phyloP scores from a whole-genome alignment of 768 basidiomycete species.

The Stropharia rugosoannulata region DNA sequence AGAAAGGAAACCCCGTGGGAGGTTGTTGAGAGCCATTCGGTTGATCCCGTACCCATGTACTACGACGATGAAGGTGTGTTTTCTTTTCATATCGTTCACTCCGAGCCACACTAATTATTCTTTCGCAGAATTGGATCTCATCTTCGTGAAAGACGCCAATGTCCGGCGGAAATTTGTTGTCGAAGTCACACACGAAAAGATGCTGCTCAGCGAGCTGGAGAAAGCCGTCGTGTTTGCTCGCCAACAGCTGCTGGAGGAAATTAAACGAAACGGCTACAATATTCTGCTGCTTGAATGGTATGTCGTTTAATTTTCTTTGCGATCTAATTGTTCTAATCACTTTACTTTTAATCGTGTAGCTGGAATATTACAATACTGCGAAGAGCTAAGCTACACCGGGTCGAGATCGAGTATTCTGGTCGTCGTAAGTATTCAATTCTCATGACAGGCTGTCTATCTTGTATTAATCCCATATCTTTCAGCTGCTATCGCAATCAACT shows the following conservation, averaged over 20 bases:
- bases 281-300: constrained; percentile 69
- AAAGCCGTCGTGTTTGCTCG: constrained; percentile 62
- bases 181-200: constrained; percentile 45
- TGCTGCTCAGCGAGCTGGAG: constrained; percentile 44
- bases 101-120: constrained; percentile 3
- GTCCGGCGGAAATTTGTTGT: constrained; percentile 64
- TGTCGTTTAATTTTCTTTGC: constrained; percentile 6
- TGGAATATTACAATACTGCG: constrained; percentile 70
- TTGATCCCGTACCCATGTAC: constrained; percentile 66
- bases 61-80: constrained; percentile 58
- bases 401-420: constrained; percentile 70
- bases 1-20: constrained; percentile 72
- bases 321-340: constrained; percentile 3
- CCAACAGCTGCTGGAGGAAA: constrained; percentile 58
- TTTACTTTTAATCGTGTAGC: constrained; percentile 30
- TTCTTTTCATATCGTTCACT: background rate
- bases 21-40: constrained; percentile 64
- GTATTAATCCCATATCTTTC: constrained; percentile 6
- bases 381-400: constrained; percentile 57
- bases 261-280: constrained; percentile 58
- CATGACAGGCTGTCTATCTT: constrained; percentile 6
- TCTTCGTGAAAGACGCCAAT: constrained; percentile 49
- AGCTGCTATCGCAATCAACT: constrained; percentile 57
- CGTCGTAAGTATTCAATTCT: constrained; percentile 41
- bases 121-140: constrained; percentile 55